Base-by-base conservation (phyloP, 1,284 basidiomycete species). In the Quambalaria eucalypti region DNA sequence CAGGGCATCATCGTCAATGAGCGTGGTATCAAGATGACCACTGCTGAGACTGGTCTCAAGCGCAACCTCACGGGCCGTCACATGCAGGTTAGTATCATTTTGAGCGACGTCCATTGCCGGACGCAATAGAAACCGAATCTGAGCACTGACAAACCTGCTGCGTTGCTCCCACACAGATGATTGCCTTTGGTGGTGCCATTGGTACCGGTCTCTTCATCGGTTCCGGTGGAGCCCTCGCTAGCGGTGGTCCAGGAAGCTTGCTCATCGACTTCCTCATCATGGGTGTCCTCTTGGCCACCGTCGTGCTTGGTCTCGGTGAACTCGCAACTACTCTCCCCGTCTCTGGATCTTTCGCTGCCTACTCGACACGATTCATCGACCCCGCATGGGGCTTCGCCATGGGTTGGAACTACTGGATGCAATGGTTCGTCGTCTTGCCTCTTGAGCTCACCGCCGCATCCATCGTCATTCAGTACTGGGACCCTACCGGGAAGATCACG, bases 121-220 rank as follows among this genome's bases (percentile, higher is more conserved):
- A n/a, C n/a, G n/a, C n/a, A n/a, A n/a, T n/a, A n/a, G n/a, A n/a
- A n/a, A n/a, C n/a, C n/a, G n/a, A n/a, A n/a, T n/a, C n/a, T n/a
- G n/a, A n/a, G 44, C 33, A 47, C 29, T 14, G 48, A 25, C 48
- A 53, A 62, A 68, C n/a, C n/a, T n/a, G n/a, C n/a, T n/a, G n/a
- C n/a, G n/a, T n/a, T n/a, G n/a, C n/a, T n/a, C n/a, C n/a, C n/a
- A n/a, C n/a, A n/a, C n/a, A n/a, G 19, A 30, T 80, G 78, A 80
- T 82, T 50, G 80, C 80, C 1, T 76, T 81, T 29, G 80, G 80
- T 21, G 79, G 80, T n/a, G 77, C 77, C 25, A 81, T 81, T 60
- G 80, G 80, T 33, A 80, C 80, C 25, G 80, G 79, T 74, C 62
- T 77, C 14, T 74, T 71, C 57, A 73, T 81, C 52, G 80, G 80